Percentiles rank a stretch among this genome's conserved stretches.
phyloP scores from a whole-genome alignment of 2,329 filamentous ascomycete species.

The Cercospora zeina region DNA sequence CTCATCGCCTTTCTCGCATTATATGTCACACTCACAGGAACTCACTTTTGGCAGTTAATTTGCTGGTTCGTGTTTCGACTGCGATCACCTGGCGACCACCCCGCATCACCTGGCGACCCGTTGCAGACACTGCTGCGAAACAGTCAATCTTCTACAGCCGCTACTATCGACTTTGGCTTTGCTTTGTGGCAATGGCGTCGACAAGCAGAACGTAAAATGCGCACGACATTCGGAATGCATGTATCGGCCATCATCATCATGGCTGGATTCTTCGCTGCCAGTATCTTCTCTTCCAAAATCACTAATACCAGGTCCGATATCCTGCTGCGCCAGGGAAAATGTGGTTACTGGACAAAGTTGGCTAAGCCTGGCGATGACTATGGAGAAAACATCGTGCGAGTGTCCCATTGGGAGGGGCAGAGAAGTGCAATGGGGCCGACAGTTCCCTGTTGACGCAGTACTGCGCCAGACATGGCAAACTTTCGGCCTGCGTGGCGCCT shows the following conservation, averaged over 20 bases:
- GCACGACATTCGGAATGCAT: neutral
- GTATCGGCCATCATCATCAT: neutral
- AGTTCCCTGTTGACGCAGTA: slow-evolving; percentile 13
- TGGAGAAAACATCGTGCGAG: slow-evolving; percentile 7
- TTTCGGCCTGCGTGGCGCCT: slow-evolving; percentile 5
- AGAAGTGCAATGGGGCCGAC: slow-evolving; percentile 11
- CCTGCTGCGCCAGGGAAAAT: neutral
- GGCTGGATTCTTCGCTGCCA: slow-evolving; percentile 10
- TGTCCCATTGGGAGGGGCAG: slow-evolving; percentile 10
- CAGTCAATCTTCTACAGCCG: neutral
- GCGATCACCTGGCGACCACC: neutral
- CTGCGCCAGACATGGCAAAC: slow-evolving; percentile 2
- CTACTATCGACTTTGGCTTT: slow-evolving; percentile 5
- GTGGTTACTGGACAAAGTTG: neutral
- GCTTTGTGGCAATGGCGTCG: slow-evolving; percentile 6
- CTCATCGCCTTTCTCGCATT: slow-evolving; percentile 19
- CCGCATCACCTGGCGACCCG: slow-evolving; percentile 2
- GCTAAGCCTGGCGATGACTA: neutral
- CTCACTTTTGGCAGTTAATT: slow-evolving; percentile 13
- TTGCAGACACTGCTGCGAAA: slow-evolving; percentile 11
- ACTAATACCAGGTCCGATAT: slow-evolving; percentile 11
- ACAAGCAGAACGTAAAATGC: neutral
- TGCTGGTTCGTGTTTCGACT: slow-evolving; percentile 13
- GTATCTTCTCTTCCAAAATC: slow-evolving; percentile 12
- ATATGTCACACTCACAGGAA: slow-evolving; percentile 11